These are phyloP conservation scores for Dunaliella primolecta DNA, from an alignment of 139 green algal species.

Conservation along the genomic window DNA sequence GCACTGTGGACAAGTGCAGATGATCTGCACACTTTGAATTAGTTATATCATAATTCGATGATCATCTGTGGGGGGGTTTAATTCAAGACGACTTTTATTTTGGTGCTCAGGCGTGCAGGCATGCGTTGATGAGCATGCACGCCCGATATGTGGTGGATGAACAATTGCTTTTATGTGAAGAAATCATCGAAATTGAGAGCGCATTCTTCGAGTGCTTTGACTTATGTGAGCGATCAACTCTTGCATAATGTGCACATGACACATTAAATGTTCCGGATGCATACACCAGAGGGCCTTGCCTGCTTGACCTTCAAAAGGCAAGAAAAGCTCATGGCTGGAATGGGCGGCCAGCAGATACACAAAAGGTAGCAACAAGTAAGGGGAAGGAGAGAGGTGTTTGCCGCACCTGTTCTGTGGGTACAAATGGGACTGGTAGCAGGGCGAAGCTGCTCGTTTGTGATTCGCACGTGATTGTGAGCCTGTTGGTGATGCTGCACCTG, in stretches of 20 bases:
- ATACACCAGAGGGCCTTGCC: neutral
- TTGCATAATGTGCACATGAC: too few species aligned
- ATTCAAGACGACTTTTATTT: neutral
- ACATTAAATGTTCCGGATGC: too few species aligned
- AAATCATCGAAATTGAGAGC: too few species aligned
- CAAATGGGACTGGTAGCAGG: neutral
- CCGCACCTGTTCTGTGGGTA: neutral
- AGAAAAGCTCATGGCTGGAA: neutral
- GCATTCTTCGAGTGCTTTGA: too few species aligned
- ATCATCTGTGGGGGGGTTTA: too few species aligned
- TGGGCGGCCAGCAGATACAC: neutral
- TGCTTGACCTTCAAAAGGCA: neutral
- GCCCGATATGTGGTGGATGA: neutral
- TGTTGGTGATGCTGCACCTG: neutral
- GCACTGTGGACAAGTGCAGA: neutral
- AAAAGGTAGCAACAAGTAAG: neutral
- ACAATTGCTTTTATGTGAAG: too few species aligned
- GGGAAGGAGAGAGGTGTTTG: too few species aligned
- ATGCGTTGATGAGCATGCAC: neutral
- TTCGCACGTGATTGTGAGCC: too few species aligned
- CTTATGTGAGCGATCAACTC: too few species aligned
- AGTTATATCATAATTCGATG: too few species aligned
- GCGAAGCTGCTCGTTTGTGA: too few species aligned
- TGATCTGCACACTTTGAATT: neutral
- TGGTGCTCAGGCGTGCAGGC: neutral